Evolutionary conservation across 139 green algal species (phyloP).

Genomic region (Gonium pectorale): DNA sequence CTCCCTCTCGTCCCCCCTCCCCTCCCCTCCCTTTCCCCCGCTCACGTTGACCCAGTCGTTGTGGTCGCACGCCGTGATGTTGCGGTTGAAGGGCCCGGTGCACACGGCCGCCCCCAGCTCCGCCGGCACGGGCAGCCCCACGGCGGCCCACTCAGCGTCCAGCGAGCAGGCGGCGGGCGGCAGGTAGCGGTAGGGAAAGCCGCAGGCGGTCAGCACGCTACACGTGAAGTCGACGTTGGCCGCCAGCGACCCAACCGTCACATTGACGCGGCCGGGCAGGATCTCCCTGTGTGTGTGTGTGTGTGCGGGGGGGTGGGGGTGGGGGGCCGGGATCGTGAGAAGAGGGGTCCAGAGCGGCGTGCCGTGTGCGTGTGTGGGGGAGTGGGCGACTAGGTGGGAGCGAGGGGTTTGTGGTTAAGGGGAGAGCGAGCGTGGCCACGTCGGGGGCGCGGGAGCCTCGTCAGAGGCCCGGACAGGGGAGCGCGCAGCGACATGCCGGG

Average conservation of each 20-base stretch:
- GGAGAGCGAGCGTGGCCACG: too few species aligned
- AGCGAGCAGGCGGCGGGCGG: conserved; percentile 1
- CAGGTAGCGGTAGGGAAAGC: conserved; percentile 14
- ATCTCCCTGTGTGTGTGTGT: background rate
- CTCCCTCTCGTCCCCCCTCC: background rate
- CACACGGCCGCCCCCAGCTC: conserved; percentile 10
- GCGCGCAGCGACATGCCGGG: too few species aligned
- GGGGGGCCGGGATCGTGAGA: background rate
- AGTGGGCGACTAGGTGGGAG: too few species aligned
- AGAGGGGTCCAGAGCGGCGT: too few species aligned
- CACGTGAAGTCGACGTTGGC: conserved; percentile 16
- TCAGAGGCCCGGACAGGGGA: too few species aligned
- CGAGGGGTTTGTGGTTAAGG: too few species aligned
- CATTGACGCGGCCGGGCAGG: conserved; percentile 4
- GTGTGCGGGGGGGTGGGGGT: background rate
- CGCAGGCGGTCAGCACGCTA: conserved; percentile 39
- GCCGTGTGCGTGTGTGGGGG: too few species aligned
- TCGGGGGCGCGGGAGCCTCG: too few species aligned
- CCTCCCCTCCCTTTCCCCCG: background rate
- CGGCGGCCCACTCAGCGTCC: background rate
- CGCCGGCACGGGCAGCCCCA: conserved; percentile 8
- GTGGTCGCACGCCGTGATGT: conserved; percentile 5
- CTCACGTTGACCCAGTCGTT: conserved; percentile 13
- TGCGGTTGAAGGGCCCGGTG: background rate
- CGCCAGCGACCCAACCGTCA: background rate